Evolutionary conservation across 139 green algal species (phyloP).

Genomic region (Volvox africanus): DNA sequence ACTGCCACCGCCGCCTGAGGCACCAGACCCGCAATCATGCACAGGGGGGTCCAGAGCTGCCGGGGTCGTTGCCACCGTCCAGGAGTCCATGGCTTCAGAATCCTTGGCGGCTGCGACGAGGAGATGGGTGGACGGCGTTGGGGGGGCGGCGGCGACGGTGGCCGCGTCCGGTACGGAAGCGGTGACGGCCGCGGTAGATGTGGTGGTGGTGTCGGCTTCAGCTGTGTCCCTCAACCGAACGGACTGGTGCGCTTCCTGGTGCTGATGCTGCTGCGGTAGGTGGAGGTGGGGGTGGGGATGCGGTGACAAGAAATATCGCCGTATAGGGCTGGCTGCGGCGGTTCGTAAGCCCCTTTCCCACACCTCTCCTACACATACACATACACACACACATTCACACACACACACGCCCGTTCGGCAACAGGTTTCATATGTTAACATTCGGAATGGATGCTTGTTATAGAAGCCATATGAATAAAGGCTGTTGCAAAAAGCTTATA

Average conservation of each 20-base stretch:
- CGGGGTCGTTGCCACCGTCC: neutral
- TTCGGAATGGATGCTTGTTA: too few species aligned
- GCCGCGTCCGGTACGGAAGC: neutral
- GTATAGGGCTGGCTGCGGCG: too few species aligned
- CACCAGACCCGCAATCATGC: neutral
- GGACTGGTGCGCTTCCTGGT: neutral
- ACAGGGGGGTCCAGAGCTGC: neutral
- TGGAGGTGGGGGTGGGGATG: too few species aligned
- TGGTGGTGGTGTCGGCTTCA: neutral
- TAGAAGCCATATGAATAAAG: too few species aligned
- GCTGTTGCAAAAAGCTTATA: too few species aligned
- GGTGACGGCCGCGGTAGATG: neutral
- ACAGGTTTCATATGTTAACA: too few species aligned
- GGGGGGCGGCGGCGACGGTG: neutral
- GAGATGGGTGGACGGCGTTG: neutral
- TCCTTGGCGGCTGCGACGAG: neutral
- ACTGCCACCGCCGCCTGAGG: neutral
- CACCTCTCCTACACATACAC: too few species aligned
- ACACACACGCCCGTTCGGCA: too few species aligned
- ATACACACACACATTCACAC: too few species aligned
- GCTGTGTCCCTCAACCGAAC: neutral
- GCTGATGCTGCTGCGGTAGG: neutral
- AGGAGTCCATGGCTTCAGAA: neutral
- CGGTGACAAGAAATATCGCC: too few species aligned
- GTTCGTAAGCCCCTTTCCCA: too few species aligned